Conservation (phyloP, 768 basidiomycete species). For the Lactarius vividus region DNA sequence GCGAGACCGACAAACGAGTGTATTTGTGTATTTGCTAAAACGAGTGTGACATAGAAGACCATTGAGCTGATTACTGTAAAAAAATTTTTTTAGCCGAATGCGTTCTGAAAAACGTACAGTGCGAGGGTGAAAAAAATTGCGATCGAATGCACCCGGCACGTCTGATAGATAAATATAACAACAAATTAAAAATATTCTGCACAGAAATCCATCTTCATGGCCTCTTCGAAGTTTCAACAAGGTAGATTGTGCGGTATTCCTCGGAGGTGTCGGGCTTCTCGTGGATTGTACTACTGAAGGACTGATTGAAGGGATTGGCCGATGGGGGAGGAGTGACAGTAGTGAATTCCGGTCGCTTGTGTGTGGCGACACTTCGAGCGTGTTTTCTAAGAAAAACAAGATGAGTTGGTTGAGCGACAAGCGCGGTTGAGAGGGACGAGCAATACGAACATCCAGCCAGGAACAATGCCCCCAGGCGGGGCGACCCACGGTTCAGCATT, state of each 20-base stretch:
- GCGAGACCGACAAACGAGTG: neutral
- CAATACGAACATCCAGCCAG: slow-evolving; percentile 55
- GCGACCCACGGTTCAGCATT: slow-evolving; percentile 65
- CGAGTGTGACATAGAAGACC: neutral
- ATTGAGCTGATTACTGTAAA: neutral
- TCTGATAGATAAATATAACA: neutral
- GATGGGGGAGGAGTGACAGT: neutral
- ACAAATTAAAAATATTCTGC: neutral
- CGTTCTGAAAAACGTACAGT: neutral
- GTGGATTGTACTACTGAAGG: neutral
- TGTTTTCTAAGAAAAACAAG: neutral
- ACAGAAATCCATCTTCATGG: neutral
- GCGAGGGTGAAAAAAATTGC: neutral
- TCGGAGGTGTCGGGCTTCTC: neutral
- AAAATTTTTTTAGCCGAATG: neutral
- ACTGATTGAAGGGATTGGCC: neutral
- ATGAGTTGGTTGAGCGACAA: neutral
- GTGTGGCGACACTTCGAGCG: neutral
- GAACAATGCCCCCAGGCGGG: slow-evolving; percentile 68
- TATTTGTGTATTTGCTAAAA: neutral
- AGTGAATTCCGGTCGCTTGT: neutral
- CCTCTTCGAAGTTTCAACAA: neutral
- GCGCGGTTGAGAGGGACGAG: neutral
- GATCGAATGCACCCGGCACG: neutral
- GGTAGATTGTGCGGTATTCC: neutral